phyloP scores from a whole-genome alignment of 1,139 yeast species.

The Eremothecium sinecaudum region DNA sequence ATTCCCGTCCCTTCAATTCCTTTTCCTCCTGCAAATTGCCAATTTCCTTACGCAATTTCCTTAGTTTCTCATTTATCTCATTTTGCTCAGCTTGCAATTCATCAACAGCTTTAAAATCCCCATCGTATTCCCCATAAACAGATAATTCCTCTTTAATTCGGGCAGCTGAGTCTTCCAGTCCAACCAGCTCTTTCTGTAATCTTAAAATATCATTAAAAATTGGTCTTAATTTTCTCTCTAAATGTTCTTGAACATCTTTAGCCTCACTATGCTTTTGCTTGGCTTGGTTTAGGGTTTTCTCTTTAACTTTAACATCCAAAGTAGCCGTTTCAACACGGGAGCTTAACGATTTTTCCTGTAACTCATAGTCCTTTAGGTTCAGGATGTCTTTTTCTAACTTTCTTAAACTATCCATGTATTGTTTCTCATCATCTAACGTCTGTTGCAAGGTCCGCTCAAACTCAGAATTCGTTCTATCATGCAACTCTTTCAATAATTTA shows the following conservation, averaged over 20 bases:
- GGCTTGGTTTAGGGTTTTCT: neutral
- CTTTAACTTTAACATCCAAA: neutral
- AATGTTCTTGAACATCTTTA: conserved; percentile 20
- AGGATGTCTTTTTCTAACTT: conserved; percentile 20
- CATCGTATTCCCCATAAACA: conserved; percentile 14
- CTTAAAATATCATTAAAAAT: conserved; percentile 18
- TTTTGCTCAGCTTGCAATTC: conserved; percentile 48
- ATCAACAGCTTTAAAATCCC: conserved; percentile 30
- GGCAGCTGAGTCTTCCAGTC: conserved; percentile 34
- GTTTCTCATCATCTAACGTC: conserved; percentile 36
- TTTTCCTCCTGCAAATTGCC: conserved; percentile 40
- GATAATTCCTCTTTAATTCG: conserved; percentile 34
- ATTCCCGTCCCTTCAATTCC: conserved; percentile 41
- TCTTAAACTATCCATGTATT: conserved; percentile 33
- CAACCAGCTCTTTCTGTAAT: conserved; percentile 19
- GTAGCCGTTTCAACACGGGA: neutral
- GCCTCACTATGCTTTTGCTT: conserved; percentile 5
- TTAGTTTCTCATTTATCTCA: conserved; percentile 37
- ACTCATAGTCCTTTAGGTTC: neutral
- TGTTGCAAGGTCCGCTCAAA: conserved; percentile 24
- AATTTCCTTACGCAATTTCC: conserved; percentile 39
- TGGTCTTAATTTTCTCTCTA: conserved; percentile 19
- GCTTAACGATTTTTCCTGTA: neutral
- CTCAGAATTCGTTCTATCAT: conserved; percentile 27
- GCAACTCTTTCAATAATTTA: conserved; percentile 32